These are phyloP conservation scores for Spergularia bocconei DNA, from an alignment of 148 eudicot species.

Conservation along the genomic window DNA sequence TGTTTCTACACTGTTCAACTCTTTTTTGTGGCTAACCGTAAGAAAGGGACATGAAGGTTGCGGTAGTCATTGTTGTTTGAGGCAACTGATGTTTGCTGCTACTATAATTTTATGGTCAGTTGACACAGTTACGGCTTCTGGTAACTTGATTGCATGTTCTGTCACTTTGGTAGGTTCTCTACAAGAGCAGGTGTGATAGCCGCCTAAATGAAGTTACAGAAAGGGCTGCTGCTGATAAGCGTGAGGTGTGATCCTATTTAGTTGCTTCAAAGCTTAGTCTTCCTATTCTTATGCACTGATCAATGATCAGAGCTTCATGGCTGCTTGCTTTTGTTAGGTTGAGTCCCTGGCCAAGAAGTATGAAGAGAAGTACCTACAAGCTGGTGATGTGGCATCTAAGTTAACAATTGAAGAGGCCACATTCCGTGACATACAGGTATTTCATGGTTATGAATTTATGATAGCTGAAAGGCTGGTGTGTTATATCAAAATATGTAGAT, in stretches of 20 bases:
- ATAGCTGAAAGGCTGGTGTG: not conserved
- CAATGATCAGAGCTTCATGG: not conserved
- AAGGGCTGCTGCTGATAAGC: conserved; percentile 76
- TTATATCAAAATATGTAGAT: not conserved
- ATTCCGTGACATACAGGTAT: conserved; percentile 96
- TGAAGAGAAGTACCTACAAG: conserved; percentile 88
- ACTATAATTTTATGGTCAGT: not conserved
- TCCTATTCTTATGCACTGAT: not conserved
- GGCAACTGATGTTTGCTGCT: conserved; percentile 2
- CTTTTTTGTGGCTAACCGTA: not conserved
- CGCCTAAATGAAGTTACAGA: conserved; percentile 81
- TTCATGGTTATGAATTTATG: not conserved
- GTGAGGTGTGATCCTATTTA: conserved; percentile 54
- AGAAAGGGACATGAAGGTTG: not conserved
- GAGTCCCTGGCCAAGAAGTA: conserved; percentile 82
- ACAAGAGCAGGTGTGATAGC: conserved; percentile 97
- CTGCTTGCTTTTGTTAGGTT: conserved; percentile 42
- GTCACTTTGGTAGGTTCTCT: conserved; percentile 58
- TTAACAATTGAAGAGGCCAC: conserved; percentile 95
- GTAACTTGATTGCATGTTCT: conserved; percentile 12
- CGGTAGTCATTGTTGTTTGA: not conserved
- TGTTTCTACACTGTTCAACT: not conserved
- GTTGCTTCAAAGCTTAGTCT: conserved; percentile 5
- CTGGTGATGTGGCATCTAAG: conserved; percentile 91
- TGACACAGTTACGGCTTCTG: not conserved